Evolutionary conservation across 1,284 basidiomycete species (phyloP), one percentile per base, ranked within the genome.

Genomic region (Tilletiaria anomala): DNA sequence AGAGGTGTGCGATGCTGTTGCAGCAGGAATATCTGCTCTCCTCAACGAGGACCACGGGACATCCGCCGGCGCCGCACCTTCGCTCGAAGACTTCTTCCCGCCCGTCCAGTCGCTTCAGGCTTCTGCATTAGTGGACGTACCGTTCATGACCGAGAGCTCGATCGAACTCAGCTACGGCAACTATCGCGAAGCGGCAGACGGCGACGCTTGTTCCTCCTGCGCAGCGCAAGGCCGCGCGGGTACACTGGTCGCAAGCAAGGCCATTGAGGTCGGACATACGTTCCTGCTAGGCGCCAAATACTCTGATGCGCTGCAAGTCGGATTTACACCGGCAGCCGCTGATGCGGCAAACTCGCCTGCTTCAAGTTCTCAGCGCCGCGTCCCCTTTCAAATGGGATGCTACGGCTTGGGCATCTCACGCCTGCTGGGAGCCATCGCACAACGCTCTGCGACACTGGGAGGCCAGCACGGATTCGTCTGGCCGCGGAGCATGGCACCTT

Each of bases 251-350:
- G 38, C 51, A 23, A 55, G 42, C 14, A 46, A 48, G 12, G 58
- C 67, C 1, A 67, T 69, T 43, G 68, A 69, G 40, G 52, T 69
- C 2, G 68, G 57, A 0, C 68, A 69, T 37, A 68, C 68, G 0
- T 69, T 69, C 40, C 49, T 60, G 24, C 59, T 69, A 3, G 68
- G 68, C 5, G 58, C 58, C 1, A 46, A 51, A 33, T 69, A 69
- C 43, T 61, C 61, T 2, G 47, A 51, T 5, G 46, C 64, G 10
- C 56, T 69, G 6, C 45, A 56, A 11, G 52, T 53, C 21, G 45
- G 43, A 0, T 65, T 58, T 33, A 32, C 17, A 5, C 35, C 41
- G 6, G 31, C 10, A 8, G 26, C 26, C 17, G 26, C 26, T 8
- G 26, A 29, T 29, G 26, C 26, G n/a, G 10, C n/a, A n/a, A n/a